These are phyloP conservation scores for Hebeloma cylindrosporum DNA, from an alignment of 768 basidiomycete species.

Conservation along the genomic window DNA sequence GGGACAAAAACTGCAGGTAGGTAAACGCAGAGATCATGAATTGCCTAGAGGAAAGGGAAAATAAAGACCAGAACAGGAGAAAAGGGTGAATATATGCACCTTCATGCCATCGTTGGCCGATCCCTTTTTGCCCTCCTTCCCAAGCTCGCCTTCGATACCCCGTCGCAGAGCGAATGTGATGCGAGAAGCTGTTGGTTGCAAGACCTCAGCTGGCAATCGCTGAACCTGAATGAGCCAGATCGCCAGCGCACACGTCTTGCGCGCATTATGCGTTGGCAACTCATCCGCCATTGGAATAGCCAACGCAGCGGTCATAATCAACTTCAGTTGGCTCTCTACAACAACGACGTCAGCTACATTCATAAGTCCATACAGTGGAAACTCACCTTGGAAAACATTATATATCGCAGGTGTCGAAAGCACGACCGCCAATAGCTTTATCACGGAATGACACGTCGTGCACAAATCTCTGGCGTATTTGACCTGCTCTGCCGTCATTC, in stretches of 20 bases:
- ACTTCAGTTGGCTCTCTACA: slow-evolving; percentile 57
- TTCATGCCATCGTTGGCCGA: slow-evolving; percentile 76
- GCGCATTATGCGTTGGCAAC: slow-evolving; percentile 78
- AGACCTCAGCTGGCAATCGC: slow-evolving; percentile 60
- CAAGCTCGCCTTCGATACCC: slow-evolving; percentile 80
- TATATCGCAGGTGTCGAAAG: slow-evolving; percentile 61
- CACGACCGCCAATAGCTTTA: slow-evolving; percentile 61
- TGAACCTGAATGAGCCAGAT: slow-evolving; percentile 75
- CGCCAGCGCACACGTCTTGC: slow-evolving; percentile 81
- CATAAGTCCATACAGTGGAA: slow-evolving; percentile 2
- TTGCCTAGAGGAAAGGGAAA: slow-evolving; percentile 49
- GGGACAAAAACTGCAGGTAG: slow-evolving; percentile 71
- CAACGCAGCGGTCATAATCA: slow-evolving; percentile 61
- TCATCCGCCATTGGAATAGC: slow-evolving; percentile 69
- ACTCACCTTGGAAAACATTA: slow-evolving; percentile 60
- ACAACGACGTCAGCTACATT: slow-evolving; percentile 8
- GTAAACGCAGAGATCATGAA: slow-evolving; percentile 65
- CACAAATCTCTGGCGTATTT: slow-evolving; percentile 80
- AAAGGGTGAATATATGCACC: slow-evolving; percentile 38
- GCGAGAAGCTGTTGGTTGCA: slow-evolving; percentile 61
- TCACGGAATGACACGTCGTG: slow-evolving; percentile 67
- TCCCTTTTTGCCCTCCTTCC: slow-evolving; percentile 88
- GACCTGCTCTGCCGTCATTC: slow-evolving; percentile 75
- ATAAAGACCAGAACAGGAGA: slow-evolving; percentile 6
- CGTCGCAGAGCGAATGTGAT: slow-evolving; percentile 73